phyloP scores from a whole-genome alignment of 1,139 yeast genomes.

The Fermentozyma sake region DNA sequence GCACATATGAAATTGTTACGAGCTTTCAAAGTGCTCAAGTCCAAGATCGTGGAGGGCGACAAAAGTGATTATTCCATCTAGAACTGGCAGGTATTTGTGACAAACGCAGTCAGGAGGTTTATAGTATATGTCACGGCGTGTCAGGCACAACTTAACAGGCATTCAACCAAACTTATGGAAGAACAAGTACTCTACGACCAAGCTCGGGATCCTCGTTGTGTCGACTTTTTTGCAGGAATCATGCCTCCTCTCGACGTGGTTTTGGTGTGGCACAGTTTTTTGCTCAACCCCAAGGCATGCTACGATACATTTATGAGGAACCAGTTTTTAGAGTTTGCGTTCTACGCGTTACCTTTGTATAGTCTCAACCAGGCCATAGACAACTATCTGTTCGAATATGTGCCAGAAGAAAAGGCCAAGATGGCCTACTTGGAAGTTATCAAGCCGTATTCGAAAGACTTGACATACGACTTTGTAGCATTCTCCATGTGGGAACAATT shows the following conservation, averaged over 20 bases:
- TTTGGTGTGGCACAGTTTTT: conserved; percentile 38
- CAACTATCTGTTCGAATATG: conserved; percentile 16
- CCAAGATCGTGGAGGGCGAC: conserved; percentile 3
- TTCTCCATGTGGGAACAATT: conserved; percentile 6
- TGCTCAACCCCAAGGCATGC: conserved; percentile 24
- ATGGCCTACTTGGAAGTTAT: conserved; percentile 6
- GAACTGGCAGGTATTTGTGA: conserved; percentile 27
- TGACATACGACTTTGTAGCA: conserved; percentile 2
- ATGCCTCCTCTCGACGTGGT: conserved; percentile 35
- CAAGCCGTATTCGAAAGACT: conserved; percentile 3
- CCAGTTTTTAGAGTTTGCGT: conserved; percentile 17
- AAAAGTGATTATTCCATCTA: conserved; percentile 8
- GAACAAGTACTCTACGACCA: conserved; percentile 2
- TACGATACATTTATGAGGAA: conserved; percentile 26
- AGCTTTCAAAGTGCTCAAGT: conserved; percentile 23
- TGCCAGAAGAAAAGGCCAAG: conserved; percentile 8
- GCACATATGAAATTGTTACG: conserved; percentile 30
- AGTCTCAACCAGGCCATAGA: conserved; percentile 18
- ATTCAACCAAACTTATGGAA: neutral
- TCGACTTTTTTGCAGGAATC: too few relatives aligned
- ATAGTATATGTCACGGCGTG: conserved; percentile 21
- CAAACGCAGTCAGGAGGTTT: conserved; percentile 28
- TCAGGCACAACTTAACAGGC: conserved; percentile 1
- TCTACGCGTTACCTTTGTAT: conserved; percentile 24
- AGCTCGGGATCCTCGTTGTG: conserved; percentile 4